A percentile compares a stretch with the other conserved stretches of the same genome.
These are phyloP conservation scores for Rhinocladiella mackenziei DNA, from an alignment of 2,329 filamentous ascomycete genomes.

Conservation along the genomic window DNA sequence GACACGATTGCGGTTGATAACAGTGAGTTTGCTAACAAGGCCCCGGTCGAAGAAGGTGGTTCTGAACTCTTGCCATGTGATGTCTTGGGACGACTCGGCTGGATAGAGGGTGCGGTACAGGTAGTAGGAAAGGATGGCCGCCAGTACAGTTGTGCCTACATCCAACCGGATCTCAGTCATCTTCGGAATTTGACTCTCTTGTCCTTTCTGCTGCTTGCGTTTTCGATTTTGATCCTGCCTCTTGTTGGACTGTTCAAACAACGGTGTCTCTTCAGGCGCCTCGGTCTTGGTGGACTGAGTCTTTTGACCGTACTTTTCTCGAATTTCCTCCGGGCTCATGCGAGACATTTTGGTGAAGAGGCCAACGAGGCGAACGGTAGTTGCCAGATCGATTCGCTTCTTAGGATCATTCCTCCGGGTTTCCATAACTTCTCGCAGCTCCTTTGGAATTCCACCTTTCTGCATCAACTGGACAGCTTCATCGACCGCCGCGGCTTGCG, in stretches of 20 bases:
- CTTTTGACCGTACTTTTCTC: slow-evolving; percentile 34
- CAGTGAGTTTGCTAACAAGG: slow-evolving; percentile 83
- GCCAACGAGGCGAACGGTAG: slow-evolving; percentile 58
- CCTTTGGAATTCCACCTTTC: slow-evolving; percentile 64
- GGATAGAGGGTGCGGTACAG: slow-evolving; percentile 63
- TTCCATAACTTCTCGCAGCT: slow-evolving; percentile 62
- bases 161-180: slow-evolving; percentile 51
- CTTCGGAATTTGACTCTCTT: slow-evolving; percentile 27
- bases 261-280: slow-evolving; percentile 20
- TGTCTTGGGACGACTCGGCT: slow-evolving; percentile 66
- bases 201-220: slow-evolving; percentile 31
- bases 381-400: slow-evolving; percentile 49
- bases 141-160: slow-evolving; percentile 53
- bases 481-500: slow-evolving; percentile 58
- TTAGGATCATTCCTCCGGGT: slow-evolving; percentile 45
- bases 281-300: slow-evolving; percentile 25
- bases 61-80: slow-evolving; percentile 96
- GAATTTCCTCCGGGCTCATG: slow-evolving; percentile 44
- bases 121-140: slow-evolving; percentile 59
- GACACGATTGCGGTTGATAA: slow-evolving; percentile 73
- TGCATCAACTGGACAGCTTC: slow-evolving; percentile 61
- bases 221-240: slow-evolving; percentile 34
- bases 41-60: slow-evolving; percentile 94
- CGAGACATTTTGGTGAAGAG: slow-evolving; percentile 56
- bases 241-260: slow-evolving; percentile 29